Evolutionary conservation across 1,284 basidiomycete genomes (phyloP).

Genomic region (Mycena citricolor): DNA sequence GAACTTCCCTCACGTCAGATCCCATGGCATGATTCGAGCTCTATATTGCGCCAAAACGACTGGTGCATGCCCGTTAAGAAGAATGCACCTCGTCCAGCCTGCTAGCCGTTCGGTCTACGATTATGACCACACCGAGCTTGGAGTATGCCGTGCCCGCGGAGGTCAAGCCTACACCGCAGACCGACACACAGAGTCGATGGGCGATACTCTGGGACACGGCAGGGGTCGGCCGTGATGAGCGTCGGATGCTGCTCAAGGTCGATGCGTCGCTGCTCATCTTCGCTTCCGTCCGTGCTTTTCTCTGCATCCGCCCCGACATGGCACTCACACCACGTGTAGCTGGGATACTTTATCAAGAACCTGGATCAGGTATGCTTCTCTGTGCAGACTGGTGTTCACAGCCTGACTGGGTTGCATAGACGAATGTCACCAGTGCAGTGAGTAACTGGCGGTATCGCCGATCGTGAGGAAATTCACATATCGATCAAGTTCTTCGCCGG

Average conservation of each 20-base stretch:
- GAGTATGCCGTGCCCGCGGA: too few species aligned
- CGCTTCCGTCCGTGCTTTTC: slow-evolving; percentile 18
- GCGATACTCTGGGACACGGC: slow-evolving; percentile 24
- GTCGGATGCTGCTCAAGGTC: slow-evolving; percentile 24
- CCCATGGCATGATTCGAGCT: too few species aligned
- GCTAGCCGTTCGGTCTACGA: too few species aligned
- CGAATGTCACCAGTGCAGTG: slow-evolving; percentile 21
- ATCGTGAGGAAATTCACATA: too few species aligned
- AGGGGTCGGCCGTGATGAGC: slow-evolving; percentile 16
- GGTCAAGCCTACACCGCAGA: too few species aligned
- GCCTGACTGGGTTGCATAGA: slow-evolving; percentile 2
- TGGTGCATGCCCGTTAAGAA: too few species aligned
- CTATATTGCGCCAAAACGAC: too few species aligned
- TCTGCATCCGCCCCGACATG: not conserved
- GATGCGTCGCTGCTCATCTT: slow-evolving; percentile 22
- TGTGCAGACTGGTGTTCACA: not conserved
- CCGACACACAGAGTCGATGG: too few species aligned
- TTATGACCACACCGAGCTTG: too few species aligned
- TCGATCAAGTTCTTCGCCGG: slow-evolving; percentile 24
- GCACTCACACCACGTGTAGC: not conserved
- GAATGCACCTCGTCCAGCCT: too few species aligned
- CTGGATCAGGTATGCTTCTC: slow-evolving; percentile 19
- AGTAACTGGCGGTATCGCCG: too few species aligned
- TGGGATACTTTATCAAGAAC: slow-evolving; percentile 25
- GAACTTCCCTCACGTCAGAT: too few species aligned